Base-by-base conservation (phyloP, 768 basidiomycete species). In the Xerocomellus amylosporus region DNA sequence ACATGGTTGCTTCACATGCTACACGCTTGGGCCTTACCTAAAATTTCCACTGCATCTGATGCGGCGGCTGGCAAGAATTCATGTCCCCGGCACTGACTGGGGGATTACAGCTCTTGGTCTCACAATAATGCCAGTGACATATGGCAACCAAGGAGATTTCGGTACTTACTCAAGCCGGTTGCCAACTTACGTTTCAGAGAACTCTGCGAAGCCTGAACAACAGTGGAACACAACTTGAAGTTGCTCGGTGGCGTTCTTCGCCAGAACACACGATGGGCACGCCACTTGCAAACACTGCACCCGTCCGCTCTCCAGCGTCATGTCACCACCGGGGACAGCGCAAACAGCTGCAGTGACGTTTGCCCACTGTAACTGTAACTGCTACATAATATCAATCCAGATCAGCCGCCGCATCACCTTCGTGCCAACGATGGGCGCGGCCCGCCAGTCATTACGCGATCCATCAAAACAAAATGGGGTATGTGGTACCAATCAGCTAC, bases 371-470 rank as follows among this genome's bases (percentile, higher is more conserved):
- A 24, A 24, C 24, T 24, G 24, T 24, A 24, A 24, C 24, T 24
- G 15, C 15, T 12, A 36, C 36, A 17, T 17, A 37, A 37, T 8
- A 37, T 7, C 15, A 36, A 2, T 24, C 24, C 8, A 37, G 36
- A 8, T 37, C 36, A n/a, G 28, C 46, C 24, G 24, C 24, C 24
- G 24, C 24, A 22, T 19, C 19, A n/a, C 6, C 36, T 28, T 28
- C 28, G 28, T 28, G 36, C 31, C 12, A 17, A 20, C 5, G 46
- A 15, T 20, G 20, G 20, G 20, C 55, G 15, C 17, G 2, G 26
- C 20, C 17, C 26, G 30, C 39, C 24, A 37, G 12, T 37, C 19
- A 50, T 61, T 54, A 56, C 48, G 54, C 51, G 8, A 45, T 30
- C 17, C 20, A 12, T 37, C 42, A 38, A 26, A 26, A 12, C 34